Evolutionary conservation across 2,329 filamentous ascomycete species (phyloP).

Genomic region (Fusarium globosum): DNA sequence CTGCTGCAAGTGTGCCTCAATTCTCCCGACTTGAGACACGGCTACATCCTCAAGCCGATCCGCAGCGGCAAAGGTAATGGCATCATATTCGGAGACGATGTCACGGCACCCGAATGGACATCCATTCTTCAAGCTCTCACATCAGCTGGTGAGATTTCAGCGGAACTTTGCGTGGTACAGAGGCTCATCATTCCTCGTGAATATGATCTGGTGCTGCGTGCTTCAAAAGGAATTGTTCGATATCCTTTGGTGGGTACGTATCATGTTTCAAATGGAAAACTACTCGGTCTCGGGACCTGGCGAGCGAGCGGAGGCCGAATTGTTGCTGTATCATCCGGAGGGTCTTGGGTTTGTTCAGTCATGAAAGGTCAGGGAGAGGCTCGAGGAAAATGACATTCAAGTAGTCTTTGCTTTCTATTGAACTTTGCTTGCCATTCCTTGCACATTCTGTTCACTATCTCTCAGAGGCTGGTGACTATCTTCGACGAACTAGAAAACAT

Average conservation of each 20-base stretch:
- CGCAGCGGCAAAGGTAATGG: conserved; percentile 54
- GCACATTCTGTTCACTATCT: not conserved
- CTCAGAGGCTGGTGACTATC: not conserved
- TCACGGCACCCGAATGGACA: conserved; percentile 46
- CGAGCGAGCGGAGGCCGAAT: conserved; percentile 47
- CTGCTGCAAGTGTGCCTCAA: conserved; percentile 30
- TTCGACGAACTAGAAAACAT: not conserved
- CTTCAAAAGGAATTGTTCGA: conserved; percentile 34
- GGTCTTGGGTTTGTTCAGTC: conserved; percentile 51
- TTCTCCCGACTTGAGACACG: conserved; percentile 31
- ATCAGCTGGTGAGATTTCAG: not conserved
- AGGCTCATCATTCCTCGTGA: conserved; percentile 45
- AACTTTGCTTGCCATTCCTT: not conserved
- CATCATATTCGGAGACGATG: conserved; percentile 54
- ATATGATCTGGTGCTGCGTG: conserved; percentile 49
- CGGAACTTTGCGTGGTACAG: conserved; percentile 46
- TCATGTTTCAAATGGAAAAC: conserved; percentile 44
- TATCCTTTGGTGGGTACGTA: conserved; percentile 52
- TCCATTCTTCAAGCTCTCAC: conserved; percentile 34
- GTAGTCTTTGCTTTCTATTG: not conserved
- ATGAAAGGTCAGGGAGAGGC: not conserved
- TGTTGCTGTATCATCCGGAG: conserved; percentile 48
- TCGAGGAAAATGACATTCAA: not conserved
- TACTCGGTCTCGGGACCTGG: conserved; percentile 49
- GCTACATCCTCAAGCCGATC: conserved; percentile 53